Base-by-base conservation (phyloP, 306 rosid species). In the Vigna nakashimae region DNA sequence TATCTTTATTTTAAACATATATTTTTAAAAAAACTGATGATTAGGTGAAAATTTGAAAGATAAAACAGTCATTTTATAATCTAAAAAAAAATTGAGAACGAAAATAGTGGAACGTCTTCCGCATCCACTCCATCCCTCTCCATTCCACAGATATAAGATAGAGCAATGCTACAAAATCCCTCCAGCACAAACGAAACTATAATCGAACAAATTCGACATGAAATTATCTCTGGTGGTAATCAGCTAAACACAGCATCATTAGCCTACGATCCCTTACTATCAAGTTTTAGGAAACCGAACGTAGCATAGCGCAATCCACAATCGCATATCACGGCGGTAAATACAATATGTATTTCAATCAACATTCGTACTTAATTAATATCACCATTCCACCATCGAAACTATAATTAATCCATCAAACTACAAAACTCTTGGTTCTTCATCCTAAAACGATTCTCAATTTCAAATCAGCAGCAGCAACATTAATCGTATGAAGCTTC, bases 381-480 rank as follows among this genome's bases (percentile, higher is more conserved):
- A 59, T 30, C 58, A 28, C 30, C 49, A 24, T 65, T 65, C 20
- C 3, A 20, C 16, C 50, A 18, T 15, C 4, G 20, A 75, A 7
- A 30, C 71, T 6, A 72, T 13, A 15, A 30, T 0, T 4, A 55
- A 72, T 38, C 9, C 15, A 57, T 42, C 64, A 64, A 65, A 32
- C 18, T 20, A 15, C 6, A 28, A 50, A 76, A 9, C 38, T 42
- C 51, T 34, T 0, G 69, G 38, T 28, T 16, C 68, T 65, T 30
- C 45, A 28, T 67, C 68, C 12, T 45, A 78, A 18, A 28, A 55
- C 16, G 1, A 38, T 4, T 36, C n/a, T 50, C 65, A 15, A 65
- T 51, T 76, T 76, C 45, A 9, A 51, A 36, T 43, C 1, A 65
- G 65, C 17, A 18, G 72, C 64, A 18, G 72, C 53, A 64, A 62